These are phyloP conservation scores for Combretum micranthum DNA, from an alignment of 345 rosid genomes.

Conservation along the genomic window DNA sequence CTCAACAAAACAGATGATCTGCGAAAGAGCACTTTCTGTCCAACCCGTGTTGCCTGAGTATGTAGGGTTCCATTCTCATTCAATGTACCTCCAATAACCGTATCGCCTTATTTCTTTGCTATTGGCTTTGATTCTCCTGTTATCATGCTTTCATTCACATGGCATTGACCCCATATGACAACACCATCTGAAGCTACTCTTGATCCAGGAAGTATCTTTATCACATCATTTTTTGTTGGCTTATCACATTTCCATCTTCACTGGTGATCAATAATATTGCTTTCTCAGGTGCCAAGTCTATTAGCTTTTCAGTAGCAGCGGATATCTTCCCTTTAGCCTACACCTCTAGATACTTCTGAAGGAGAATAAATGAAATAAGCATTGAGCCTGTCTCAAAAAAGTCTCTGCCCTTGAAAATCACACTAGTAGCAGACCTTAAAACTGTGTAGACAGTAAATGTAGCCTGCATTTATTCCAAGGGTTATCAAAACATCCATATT, in stretches of 20 bases:
- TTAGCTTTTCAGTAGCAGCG: conserved; percentile 79
- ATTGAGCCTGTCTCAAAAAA: conserved; percentile 92
- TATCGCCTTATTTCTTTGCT: conserved; percentile 68
- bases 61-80: conserved; percentile 83
- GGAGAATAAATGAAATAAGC: conserved; percentile 80
- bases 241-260: conserved; percentile 44
- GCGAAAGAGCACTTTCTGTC: conserved; percentile 88
- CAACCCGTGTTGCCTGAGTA: conserved; percentile 69
- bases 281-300: conserved; percentile 66
- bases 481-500: conserved; percentile 91
- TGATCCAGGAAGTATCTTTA: conserved; percentile 62
- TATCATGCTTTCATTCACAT: conserved; percentile 74
- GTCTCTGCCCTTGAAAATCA: conserved; percentile 53
- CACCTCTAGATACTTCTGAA: conserved; percentile 79
- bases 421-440: conserved; percentile 60
- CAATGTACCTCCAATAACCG: conserved; percentile 81
- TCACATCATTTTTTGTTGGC: conserved; percentile 72
- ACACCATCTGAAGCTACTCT: conserved; percentile 70
- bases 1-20: conserved; percentile 82
- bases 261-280: conserved; percentile 52
- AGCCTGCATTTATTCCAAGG: conserved; percentile 86
- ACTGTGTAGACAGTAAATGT: conserved; percentile 65
- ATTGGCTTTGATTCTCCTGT: conserved; percentile 73
- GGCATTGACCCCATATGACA: conserved; percentile 66
- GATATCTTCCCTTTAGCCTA: conserved; percentile 84